Base-by-base conservation (phyloP, 176 grass and related monocot genomes). In the Eragrostis nindensis region DNA sequence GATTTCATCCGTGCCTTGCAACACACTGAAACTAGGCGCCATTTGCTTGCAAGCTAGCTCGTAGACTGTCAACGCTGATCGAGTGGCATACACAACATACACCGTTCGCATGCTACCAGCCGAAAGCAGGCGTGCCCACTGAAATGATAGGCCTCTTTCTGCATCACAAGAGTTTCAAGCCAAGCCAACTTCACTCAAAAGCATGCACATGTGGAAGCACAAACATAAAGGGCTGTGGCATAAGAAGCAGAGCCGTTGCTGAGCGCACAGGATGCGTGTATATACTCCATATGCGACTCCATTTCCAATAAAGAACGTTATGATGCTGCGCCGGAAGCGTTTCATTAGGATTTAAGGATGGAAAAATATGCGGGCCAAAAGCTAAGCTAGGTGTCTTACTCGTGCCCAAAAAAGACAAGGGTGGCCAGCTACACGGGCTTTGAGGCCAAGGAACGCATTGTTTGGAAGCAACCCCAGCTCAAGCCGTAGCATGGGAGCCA, bases 401-500 rank as follows among this genome's bases (percentile, higher is more conserved):
- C 66, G 43, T n/a, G 0, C 10, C 41, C 45, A 68, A 39, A 59
- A 64, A n/a, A 27, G 8, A 47, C 13, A 24, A 41, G 14, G n/a
- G 13, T 15, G 41, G 53, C 24, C 8, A 7, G 66, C 39, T 56
- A 79, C 54, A 84, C 19, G 86, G 87, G 40, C 73, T 68, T 81
- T 62, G 70, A 76, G 67, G 82, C 62, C 40, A 95, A 92, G 87
- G 80, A 73, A 95, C 77, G 63, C 68, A 89, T 80, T 89, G 84
- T 89, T 83, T 85, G 70, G 77, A 92, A 87, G 86, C 85, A 85
- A 92, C 41, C 76, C 75, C 55, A 87, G 70, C 62, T 62, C 68
- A 79, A 91, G 70, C 50, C 91, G 83, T 97, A 83, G 91, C 77
- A 97, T 89, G 69, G 59, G 91, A 97, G 91, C 86, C 66, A 97